Percentiles rank a stretch among this genome's conserved stretches.
Conservation (phyloP, 2,329 filamentous ascomycete species). For the Stachybotrys chlorohalonatus region DNA sequence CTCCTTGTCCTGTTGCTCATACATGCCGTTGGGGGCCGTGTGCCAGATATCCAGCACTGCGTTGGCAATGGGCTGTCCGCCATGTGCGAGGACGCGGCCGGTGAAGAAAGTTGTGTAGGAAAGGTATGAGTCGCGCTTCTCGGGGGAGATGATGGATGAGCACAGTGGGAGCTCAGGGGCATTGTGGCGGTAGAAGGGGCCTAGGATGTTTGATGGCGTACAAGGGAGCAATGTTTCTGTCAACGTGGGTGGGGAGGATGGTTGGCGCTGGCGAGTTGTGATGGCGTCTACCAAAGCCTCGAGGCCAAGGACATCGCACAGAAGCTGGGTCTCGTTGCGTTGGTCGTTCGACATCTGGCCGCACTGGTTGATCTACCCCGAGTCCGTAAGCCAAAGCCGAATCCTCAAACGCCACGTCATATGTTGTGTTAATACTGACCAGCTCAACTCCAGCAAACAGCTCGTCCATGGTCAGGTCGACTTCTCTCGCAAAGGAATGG, state of each 20-base stretch:
- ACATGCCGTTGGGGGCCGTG: conserved; percentile 1
- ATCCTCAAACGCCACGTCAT: background rate
- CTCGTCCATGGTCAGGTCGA: background rate
- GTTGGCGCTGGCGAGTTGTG: background rate
- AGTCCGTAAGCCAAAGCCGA: background rate
- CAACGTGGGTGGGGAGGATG: too few relatives aligned
- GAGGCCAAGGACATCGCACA: background rate
- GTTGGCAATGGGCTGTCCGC: background rate
- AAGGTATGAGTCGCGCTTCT: background rate
- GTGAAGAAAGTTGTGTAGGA: background rate
- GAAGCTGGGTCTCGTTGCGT: background rate
- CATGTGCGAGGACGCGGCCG: background rate
- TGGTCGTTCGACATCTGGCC: background rate
- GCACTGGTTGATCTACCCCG: background rate
- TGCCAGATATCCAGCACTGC: conserved; percentile 1
- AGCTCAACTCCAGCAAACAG: background rate
- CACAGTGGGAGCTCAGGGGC: background rate
- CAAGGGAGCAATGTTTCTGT: background rate
- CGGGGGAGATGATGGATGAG: background rate
- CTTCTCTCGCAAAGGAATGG: background rate
- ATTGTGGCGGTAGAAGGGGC: background rate
- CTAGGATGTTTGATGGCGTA: background rate
- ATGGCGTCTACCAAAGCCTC: conserved; percentile 1
- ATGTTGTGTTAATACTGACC: background rate
- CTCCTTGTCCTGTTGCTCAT: conserved; percentile 1